Base-by-base conservation (phyloP, 164 flowering plant genomes). In the Buxus sempervirens region DNA sequence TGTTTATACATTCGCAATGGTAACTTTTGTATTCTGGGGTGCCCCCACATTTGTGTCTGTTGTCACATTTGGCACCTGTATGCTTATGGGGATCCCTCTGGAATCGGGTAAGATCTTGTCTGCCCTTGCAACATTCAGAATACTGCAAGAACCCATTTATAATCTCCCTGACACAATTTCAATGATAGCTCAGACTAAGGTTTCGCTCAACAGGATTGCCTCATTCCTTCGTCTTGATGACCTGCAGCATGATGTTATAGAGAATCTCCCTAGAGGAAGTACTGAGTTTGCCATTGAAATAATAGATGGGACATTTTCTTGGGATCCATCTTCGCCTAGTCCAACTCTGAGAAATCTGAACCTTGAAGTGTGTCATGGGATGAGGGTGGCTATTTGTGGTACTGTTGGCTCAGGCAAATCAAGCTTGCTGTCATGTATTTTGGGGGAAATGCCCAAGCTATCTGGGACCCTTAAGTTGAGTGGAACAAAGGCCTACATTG, bases 331-430 rank as follows among this genome's bases (percentile, higher is more conserved):
- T 51, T 67, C 81, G 5, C 32, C 82, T 38, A 73, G 54, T 64
- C 84, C 83, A 21, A 82, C 83, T 18, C 41, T 90, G 66, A 76
- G 68, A 74, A 81, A 84, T 58, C 70, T 88, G 5, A 85, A 79
- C 49, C 58, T 90, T 21, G 77, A 65, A 71, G 86, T 87, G 32
- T 53, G 7, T 6, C 77, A 63, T 48, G 91, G 96, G 12, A 88
- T 85, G 90, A 79, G 76, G 66, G 88, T 90, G 66, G 96, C 96
- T 22, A 75, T 90, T 55, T 90, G 96, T 76, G 96, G 96, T 22
- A 81, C 86, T 9, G 93, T 90, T 69, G 93, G 96, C 25, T 82
- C 93, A 0, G 95, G 95, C 13, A 89, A 89, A 77, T 87, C 91
- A 4, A 89, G 86, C 78, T 79, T 90, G 66, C 85, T 90, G 36